phyloP scores from a whole-genome alignment of 768 basidiomycete species.

The Amanita rimosa region DNA sequence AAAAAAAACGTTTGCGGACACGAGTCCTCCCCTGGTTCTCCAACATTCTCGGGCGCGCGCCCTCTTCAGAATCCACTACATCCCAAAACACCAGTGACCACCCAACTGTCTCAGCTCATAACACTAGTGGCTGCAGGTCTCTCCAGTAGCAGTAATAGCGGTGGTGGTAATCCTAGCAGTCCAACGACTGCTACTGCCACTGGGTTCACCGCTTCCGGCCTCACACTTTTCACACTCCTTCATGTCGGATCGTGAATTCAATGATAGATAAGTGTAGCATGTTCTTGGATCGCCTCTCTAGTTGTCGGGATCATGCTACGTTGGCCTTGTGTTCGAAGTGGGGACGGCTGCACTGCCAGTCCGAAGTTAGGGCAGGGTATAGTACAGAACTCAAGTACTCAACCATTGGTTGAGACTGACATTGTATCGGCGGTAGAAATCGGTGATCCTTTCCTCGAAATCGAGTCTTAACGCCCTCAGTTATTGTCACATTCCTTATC shows the following conservation, averaged over 20 bases:
- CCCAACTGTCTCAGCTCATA: constrained; percentile 21
- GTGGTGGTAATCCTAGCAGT: constrained; percentile 11
- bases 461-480: neutral
- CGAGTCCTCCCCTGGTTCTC: constrained; percentile 31
- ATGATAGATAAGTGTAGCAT: too few species aligned
- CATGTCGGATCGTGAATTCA: too few species aligned
- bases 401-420: constrained; percentile 6
- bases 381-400: too few species aligned
- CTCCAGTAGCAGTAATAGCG: neutral
- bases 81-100: constrained; percentile 7
- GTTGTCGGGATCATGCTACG: too few species aligned
- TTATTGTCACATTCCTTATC: neutral
- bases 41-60: constrained; percentile 27
- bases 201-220: too few species aligned
- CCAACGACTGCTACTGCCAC: neutral
- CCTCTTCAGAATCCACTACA: constrained; percentile 31
- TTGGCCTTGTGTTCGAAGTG: too few species aligned
- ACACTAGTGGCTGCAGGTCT: constrained; percentile 24
- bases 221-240: too few species aligned
- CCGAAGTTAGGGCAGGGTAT: too few species aligned
- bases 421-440: constrained; percentile 24
- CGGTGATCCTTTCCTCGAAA: constrained; percentile 43
- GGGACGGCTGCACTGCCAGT: too few species aligned
- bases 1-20: too few species aligned
- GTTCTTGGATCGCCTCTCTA: too few species aligned